Percentiles rank a stretch among this genome's conserved stretches.
Conservation (phyloP, 163 green algal genomes). For the Botryococcus braunii region DNA sequence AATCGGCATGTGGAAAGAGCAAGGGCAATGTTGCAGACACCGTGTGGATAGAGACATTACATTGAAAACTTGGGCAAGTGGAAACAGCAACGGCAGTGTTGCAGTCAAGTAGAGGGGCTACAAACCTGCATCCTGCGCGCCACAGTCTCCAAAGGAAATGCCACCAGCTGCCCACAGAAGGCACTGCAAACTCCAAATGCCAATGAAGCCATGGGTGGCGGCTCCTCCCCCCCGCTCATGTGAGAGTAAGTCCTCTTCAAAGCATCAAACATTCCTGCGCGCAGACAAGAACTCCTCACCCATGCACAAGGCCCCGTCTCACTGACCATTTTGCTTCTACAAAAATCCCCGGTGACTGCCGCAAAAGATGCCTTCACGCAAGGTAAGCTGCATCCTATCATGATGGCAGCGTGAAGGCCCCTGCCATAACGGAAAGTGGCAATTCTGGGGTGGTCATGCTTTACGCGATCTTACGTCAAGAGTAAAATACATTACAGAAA, state of each 20-base stretch:
- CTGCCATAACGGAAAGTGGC: too few relatives aligned
- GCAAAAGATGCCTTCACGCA: too few relatives aligned
- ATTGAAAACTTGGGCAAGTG: neutral
- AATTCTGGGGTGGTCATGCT: too few relatives aligned
- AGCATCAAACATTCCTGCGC: constrained; percentile 57
- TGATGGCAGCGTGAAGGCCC: too few relatives aligned
- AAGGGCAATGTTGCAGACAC: neutral
- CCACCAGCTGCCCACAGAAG: constrained; percentile 58
- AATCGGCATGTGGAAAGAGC: neutral
- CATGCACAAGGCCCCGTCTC: too few relatives aligned
- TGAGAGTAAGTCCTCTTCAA: constrained; percentile 49
- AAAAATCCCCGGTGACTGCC: too few relatives aligned
- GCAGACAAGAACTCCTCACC: too few relatives aligned
- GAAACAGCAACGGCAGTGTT: neutral
- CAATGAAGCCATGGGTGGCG: constrained; percentile 34
- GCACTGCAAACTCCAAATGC: constrained; percentile 40
- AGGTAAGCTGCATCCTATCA: too few relatives aligned
- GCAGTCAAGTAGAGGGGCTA: neutral
- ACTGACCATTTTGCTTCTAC: too few relatives aligned
- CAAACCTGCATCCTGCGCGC: constrained; percentile 46
- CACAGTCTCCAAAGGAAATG: constrained; percentile 71
- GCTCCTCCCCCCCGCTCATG: constrained; percentile 18
- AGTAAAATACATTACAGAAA: too few relatives aligned
- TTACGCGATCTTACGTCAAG: too few relatives aligned
- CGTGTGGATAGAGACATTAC: neutral